These are phyloP conservation scores for Trametes coccinea DNA, from an alignment of 768 basidiomycete species.

Conservation along the genomic window DNA sequence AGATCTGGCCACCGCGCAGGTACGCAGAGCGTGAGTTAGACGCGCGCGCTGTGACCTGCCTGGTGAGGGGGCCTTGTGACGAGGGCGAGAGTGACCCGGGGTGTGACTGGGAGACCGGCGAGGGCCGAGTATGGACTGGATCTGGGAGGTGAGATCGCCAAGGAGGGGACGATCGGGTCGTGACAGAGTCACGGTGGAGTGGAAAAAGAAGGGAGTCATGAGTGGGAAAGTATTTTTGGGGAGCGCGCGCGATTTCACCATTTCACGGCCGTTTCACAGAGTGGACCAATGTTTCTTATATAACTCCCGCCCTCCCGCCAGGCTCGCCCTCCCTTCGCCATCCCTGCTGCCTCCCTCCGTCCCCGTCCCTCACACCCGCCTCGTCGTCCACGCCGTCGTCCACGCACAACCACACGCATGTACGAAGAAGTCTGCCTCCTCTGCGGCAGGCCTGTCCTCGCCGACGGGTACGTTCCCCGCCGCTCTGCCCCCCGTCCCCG, in stretches of 20 bases:
- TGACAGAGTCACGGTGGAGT: constrained; percentile 20
- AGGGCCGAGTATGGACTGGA: constrained; percentile 8
- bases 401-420: constrained; percentile 40
- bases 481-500: constrained; percentile 12
- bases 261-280: constrained; percentile 10
- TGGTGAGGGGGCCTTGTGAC: neutral
- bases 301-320: constrained; percentile 14
- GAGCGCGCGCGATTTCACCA: constrained; percentile 4
- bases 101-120: constrained; percentile 8
- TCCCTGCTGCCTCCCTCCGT: neutral
- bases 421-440: constrained; percentile 78
- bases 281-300: constrained; percentile 16
- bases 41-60: neutral
- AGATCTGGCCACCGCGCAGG: constrained; percentile 10
- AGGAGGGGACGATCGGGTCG: constrained; percentile 15
- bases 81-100: neutral
- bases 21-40: neutral
- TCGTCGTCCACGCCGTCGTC: neutral
- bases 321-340: neutral
- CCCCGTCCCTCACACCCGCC: neutral
- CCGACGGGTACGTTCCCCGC: constrained; percentile 54
- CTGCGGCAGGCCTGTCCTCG: constrained; percentile 65
- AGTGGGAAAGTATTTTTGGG: constrained; percentile 17
- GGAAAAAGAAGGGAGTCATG: constrained; percentile 17
- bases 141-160: constrained; percentile 17